Base-by-base conservation (phyloP, 2,329 filamentous ascomycete species). In the Ophiosphaerella herpotricha region DNA sequence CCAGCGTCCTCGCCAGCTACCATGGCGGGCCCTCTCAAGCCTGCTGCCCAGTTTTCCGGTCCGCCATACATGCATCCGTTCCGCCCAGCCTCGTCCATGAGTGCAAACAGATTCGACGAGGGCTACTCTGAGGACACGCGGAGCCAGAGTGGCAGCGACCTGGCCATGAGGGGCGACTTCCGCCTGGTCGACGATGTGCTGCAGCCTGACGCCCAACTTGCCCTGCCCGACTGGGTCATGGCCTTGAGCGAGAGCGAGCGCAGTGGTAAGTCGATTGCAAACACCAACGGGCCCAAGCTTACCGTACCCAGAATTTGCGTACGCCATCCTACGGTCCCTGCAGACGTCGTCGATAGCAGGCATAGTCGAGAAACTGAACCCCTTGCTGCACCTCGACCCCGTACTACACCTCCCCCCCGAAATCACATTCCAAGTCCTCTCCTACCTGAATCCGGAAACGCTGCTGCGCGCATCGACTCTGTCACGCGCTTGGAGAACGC, bases 301-400 rank as follows among this genome's bases (percentile, higher is more conserved):
- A 47, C 37, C 12, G 9, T 2, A 8, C 11, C 33, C 29, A 96
- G 91, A 93, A 70, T 83, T 96, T 58, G 88, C 89, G 35, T 90
- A 93, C 75, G 82, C 84, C 39, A 82, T 96, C 21, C 80, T 97
- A 47, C 84, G 87, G 50, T 86, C 88, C 48, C 80, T 97, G 24
- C 89, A 89, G 14, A 95, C 91, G 1, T 89, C 89, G 6, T 84
- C 86, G 46, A 86, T 97, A 52, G 86, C 88, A 42, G 82, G 87
- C 38, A 89, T 97, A 45, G 90, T 96, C 39, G 84, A 92, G 46
- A 84, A 87, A 56, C 78, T 96, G 14, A 89, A 87, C 55, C 90
- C 91, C 4, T 82, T 92, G 44, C 85, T 97, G 2, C 92, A 97
- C 73, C 93, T 97, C 75, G 90, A 99, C 74, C 96, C 96, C 46